Evolutionary conservation across 2,329 filamentous ascomycete species (phyloP).

Genomic region (Thermoascus crustaceus): DNA sequence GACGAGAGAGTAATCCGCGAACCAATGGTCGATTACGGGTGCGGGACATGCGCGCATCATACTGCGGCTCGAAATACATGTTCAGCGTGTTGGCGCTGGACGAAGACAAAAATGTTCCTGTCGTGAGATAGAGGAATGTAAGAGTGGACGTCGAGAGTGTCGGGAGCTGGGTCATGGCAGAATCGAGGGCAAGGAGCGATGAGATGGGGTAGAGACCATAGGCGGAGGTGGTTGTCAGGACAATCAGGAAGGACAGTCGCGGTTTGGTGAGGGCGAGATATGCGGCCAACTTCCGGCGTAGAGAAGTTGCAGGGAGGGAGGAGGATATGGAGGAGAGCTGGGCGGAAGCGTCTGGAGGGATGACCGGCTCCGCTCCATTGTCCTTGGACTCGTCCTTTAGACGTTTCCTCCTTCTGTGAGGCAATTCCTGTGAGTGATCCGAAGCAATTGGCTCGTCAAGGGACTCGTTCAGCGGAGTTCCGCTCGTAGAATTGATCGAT

Average conservation of each 20-base stretch:
- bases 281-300: conserved; percentile 63
- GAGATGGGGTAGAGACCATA: conserved; percentile 93
- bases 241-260: conserved; percentile 80
- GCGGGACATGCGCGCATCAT: conserved; percentile 88
- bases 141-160: conserved; percentile 70
- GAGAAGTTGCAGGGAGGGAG: conserved; percentile 47
- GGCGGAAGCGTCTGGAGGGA: conserved; percentile 55
- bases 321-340: conserved; percentile 51
- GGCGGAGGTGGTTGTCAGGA: conserved; percentile 80
- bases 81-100: conserved; percentile 90
- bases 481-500: conserved; percentile 10
- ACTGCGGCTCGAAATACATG: conserved; percentile 89
- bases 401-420: conserved; percentile 37
- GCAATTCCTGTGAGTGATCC: conserved; percentile 24
- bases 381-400: conserved; percentile 26
- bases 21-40: conserved; percentile 87
- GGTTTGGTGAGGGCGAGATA: conserved; percentile 93
- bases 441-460: conserved; percentile 13
- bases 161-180: conserved; percentile 49
- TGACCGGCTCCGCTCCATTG: conserved; percentile 21
- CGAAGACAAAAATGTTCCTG: conserved; percentile 79
- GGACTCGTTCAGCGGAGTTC: conserved; percentile 8
- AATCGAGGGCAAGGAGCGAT: conserved; percentile 72
- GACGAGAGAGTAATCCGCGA: conserved; percentile 63
- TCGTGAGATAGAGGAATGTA: conserved; percentile 85